phyloP scores from a whole-genome alignment of 148 eudicot species.

The Euryodendron excelsum region DNA sequence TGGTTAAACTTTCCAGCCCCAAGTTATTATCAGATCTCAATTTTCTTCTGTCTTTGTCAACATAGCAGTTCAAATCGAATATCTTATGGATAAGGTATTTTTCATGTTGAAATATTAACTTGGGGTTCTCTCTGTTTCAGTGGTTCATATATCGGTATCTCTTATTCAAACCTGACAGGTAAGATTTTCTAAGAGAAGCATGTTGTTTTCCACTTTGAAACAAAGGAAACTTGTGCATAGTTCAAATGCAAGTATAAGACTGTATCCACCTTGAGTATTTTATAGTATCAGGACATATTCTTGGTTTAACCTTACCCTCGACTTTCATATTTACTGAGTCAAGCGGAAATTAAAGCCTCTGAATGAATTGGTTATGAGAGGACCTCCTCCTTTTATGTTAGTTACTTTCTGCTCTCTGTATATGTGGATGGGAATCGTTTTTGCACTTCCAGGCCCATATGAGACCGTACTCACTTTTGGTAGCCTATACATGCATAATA shows the following conservation, averaged over 20 bases:
- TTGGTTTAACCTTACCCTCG: neutral
- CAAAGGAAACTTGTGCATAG: neutral
- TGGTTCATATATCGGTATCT: slow-evolving; percentile 92
- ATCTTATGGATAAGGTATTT: neutral
- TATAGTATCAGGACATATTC: neutral
- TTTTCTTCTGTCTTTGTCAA: neutral
- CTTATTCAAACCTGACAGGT: slow-evolving; percentile 96
- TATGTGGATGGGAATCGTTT: neutral
- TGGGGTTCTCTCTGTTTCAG: slow-evolving; percentile 48
- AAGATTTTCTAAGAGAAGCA: slow-evolving; percentile 12
- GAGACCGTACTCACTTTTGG: neutral
- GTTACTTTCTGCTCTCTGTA: neutral
- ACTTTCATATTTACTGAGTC: no score
- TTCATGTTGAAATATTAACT: slow-evolving; percentile 20
- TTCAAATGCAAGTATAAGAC: neutral
- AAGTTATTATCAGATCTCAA: neutral
- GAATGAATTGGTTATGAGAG: no score
- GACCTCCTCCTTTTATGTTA: no score
- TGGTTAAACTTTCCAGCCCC: neutral
- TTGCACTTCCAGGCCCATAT: neutral
- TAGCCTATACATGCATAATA: neutral
- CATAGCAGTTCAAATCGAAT: no score
- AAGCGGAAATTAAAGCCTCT: no score
- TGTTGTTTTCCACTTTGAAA: neutral
- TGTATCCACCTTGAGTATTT: neutral